These are phyloP conservation scores for Saxophila tyrrhenica DNA, from an alignment of 495 filamentous ascomycete species.

Conservation along the genomic window DNA sequence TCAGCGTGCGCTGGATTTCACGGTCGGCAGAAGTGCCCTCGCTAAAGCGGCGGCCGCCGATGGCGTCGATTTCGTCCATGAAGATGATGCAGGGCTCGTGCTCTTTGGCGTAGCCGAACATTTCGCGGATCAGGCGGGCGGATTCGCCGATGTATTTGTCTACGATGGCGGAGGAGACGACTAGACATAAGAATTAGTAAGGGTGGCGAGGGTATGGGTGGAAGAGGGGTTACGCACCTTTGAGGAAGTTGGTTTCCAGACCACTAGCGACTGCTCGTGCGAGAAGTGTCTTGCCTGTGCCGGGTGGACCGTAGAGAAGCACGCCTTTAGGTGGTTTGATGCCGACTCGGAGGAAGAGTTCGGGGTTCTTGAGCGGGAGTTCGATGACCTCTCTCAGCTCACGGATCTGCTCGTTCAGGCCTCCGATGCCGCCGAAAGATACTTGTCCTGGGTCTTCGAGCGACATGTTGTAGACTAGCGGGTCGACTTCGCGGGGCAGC, in stretches of 20 bases:
- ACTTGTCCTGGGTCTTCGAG: constrained; percentile 96
- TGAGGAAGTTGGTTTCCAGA: constrained; percentile 96
- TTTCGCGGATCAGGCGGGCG: constrained; percentile 91
- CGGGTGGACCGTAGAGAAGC: constrained; percentile 90
- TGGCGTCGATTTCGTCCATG: constrained; percentile 99
- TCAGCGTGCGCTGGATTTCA: constrained; percentile 96
- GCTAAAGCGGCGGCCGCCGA: constrained; percentile 93
- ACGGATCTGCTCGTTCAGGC: constrained; percentile 96
- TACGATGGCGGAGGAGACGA: constrained; percentile 98
- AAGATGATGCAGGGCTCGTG: constrained; percentile 99
- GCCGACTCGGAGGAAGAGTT: constrained; percentile 90
- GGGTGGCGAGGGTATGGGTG: background rate
- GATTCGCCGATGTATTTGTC: constrained; percentile 99
- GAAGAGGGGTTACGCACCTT: constrained; percentile 47
- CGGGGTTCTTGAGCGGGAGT: constrained; percentile 94
- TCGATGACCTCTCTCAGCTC: constrained; percentile 98
- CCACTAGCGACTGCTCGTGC: constrained; percentile 94
- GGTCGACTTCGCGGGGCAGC: constrained; percentile 96
- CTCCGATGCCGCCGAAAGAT: constrained; percentile 97
- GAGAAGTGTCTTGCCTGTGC: constrained; percentile 93
- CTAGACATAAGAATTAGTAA: constrained; percentile 38
- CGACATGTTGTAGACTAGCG: constrained; percentile 99
- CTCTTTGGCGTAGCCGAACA: constrained; percentile 99
- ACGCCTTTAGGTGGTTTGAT: constrained; percentile 99
- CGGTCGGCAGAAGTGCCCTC: constrained; percentile 97